Conservation (phyloP, 768 basidiomycete genomes). For the Leccinum obscurum region DNA sequence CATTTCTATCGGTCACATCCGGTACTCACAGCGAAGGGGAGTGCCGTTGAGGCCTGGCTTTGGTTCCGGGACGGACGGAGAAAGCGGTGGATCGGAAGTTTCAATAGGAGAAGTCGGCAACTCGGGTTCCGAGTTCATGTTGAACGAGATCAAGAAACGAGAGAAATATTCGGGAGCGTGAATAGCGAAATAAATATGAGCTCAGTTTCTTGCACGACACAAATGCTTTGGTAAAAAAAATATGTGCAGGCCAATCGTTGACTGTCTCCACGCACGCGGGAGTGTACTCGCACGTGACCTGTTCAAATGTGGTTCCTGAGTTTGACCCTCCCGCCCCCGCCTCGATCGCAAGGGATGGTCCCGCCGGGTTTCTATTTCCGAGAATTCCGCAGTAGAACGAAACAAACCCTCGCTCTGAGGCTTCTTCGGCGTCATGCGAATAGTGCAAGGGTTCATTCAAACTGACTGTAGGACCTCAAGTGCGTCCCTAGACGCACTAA, state of each 20-base stretch:
- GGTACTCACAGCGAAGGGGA: slow-evolving; percentile 76
- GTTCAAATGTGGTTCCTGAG: not conserved
- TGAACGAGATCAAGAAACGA: not conserved
- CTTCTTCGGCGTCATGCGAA: not conserved
- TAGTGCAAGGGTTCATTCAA: slow-evolving; percentile 12
- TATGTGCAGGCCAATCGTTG: slow-evolving; percentile 3
- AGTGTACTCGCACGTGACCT: not conserved
- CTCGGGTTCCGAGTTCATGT: slow-evolving; percentile 23
- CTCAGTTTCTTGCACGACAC: slow-evolving; percentile 3
- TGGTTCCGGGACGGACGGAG: slow-evolving; percentile 58
- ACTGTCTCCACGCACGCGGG: slow-evolving; percentile 12
- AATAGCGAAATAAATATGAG: not conserved
- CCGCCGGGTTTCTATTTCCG: not conserved
- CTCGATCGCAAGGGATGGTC: not conserved
- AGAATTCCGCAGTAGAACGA: not conserved
- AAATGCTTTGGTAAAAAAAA: not conserved
- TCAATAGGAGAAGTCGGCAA: slow-evolving; percentile 49
- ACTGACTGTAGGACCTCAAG: slow-evolving; percentile 9
- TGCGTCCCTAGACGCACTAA: slow-evolving; percentile 5
- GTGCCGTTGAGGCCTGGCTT: slow-evolving; percentile 69
- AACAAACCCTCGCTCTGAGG: not conserved
- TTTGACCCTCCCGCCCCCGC: not conserved
- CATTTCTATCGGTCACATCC: slow-evolving; percentile 1
- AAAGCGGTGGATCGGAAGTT: slow-evolving; percentile 58
- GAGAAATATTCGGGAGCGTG: not conserved